phyloP scores from a whole-genome alignment of 2,329 filamentous ascomycete genomes.

The Herpotrichia juniperi region DNA sequence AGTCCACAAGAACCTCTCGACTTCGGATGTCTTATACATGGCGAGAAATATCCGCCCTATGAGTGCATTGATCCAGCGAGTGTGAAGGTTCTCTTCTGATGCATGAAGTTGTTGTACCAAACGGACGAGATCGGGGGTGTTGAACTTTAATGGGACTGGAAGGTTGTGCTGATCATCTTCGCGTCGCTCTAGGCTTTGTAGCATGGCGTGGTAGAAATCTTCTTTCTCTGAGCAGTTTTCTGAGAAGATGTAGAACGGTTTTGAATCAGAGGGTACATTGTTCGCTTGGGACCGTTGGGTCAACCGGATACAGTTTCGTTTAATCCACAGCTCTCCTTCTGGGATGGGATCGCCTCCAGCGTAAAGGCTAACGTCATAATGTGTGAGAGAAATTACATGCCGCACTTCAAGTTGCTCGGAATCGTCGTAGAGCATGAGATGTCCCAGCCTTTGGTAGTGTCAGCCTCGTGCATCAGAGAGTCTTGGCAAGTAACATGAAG shows the following conservation, averaged over 20 bases:
- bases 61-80: conserved; percentile 91
- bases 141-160: conserved; percentile 76
- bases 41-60: conserved; percentile 87
- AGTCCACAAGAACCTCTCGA: conserved; percentile 78
- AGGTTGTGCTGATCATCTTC: conserved; percentile 61
- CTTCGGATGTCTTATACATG: conserved; percentile 80
- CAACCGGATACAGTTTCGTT: conserved; percentile 86
- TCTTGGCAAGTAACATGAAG: neutral
- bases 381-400: conserved; percentile 90
- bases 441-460: conserved; percentile 63
- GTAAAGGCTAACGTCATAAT: conserved; percentile 85
- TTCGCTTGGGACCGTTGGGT: conserved; percentile 66
- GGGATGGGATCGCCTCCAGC: conserved; percentile 78
- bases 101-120: conserved; percentile 91
- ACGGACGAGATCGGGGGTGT: conserved; percentile 84
- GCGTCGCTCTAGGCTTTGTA: conserved; percentile 80
- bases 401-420: conserved; percentile 93
- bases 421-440: conserved; percentile 97
- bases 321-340: conserved; percentile 95
- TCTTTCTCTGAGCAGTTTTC: conserved; percentile 97
- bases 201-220: conserved; percentile 93
- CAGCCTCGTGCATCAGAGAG: neutral
- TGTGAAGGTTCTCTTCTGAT: conserved; percentile 87
- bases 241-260: conserved; percentile 92
- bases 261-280: conserved; percentile 66